Conservation (phyloP, 2,329 filamentous ascomycete species). For the Pyrenophora graminea region DNA sequence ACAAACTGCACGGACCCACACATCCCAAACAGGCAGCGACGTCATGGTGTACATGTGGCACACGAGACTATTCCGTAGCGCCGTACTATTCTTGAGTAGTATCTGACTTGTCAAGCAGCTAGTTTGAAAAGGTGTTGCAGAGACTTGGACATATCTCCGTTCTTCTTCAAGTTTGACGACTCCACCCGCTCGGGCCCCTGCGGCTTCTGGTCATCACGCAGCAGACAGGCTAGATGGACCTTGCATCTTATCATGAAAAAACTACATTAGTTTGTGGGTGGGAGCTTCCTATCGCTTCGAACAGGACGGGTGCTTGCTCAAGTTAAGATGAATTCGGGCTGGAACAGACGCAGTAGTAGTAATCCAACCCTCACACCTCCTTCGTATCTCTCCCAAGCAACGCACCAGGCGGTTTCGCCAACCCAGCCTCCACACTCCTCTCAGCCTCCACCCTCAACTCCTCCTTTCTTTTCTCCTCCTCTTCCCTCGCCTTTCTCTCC, state of each 20-base stretch:
- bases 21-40: conserved; percentile 10
- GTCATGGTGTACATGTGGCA: conserved; percentile 12
- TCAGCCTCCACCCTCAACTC: conserved; percentile 45
- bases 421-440: conserved; percentile 46
- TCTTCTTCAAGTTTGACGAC: too few species aligned
- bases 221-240: too few species aligned
- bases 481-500: conserved; percentile 31
- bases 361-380: conserved; percentile 23
- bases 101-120: too few species aligned
- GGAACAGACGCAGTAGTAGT: neutral
- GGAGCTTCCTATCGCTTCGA: too few species aligned
- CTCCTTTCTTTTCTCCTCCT: conserved; percentile 24
- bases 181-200: too few species aligned
- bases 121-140: neutral
- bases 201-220: too few species aligned
- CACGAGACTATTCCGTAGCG: neutral
- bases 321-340: neutral
- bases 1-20: conserved; percentile 23
- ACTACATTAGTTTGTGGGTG: too few species aligned
- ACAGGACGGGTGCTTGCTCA: neutral
- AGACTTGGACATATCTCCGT: too few species aligned
- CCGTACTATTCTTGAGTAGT: neutral
- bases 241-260: too few species aligned
- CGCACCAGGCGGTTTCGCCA: conserved; percentile 48
- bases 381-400: conserved; percentile 43